phyloP scores from a whole-genome alignment of 768 basidiomycete species.

The Multifurca ochricompacta region DNA sequence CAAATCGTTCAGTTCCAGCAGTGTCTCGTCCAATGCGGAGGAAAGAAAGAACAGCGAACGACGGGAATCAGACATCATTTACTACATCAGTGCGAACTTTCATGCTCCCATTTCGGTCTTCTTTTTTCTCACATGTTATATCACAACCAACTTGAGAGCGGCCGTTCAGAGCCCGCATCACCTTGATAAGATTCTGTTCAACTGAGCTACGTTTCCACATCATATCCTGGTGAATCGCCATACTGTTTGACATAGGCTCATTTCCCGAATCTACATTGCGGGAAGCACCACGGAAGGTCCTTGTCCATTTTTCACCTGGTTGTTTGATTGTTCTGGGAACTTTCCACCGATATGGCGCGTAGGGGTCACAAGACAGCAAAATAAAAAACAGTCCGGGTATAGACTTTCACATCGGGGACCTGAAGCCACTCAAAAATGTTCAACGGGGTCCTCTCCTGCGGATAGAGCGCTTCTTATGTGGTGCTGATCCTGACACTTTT shows the following conservation, averaged over 20 bases:
- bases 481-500: background rate
- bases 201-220: too few relatives aligned
- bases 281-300: background rate
- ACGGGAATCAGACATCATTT: background rate
- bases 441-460: background rate
- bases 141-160: background rate
- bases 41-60: background rate
- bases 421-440: slow-evolving; percentile 9
- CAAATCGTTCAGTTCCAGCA: too few relatives aligned
- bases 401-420: slow-evolving; percentile 5
- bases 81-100: background rate
- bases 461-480: background rate
- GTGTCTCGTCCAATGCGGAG: background rate
- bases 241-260: background rate
- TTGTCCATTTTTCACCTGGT: background rate
- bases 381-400: background rate
- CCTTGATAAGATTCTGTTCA: too few relatives aligned
- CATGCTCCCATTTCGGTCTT: background rate
- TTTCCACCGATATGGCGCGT: background rate
- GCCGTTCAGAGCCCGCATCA: background rate
- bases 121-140: background rate
- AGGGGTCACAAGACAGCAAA: background rate
- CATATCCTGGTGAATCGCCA: background rate
- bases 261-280: background rate
- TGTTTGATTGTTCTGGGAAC: background rate